These are phyloP conservation scores for Xylaria sp. DNA, from an alignment of 2,329 filamentous ascomycete species.

Conservation along the genomic window DNA sequence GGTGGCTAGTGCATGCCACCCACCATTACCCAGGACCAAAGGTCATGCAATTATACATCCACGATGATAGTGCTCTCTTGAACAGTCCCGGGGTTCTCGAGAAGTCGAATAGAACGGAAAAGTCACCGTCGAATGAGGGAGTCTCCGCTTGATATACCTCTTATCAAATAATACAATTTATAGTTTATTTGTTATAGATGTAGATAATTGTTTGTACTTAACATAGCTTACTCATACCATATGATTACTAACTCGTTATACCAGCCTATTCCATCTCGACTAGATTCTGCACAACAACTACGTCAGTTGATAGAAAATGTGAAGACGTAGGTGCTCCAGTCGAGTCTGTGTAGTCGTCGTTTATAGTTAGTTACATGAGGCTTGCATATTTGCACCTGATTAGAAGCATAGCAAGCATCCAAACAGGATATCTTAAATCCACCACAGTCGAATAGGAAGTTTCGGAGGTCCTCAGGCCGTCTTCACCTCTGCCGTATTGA, in stretches of 20 bases:
- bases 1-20: conserved; percentile 59
- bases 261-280: not conserved
- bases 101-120: conserved; percentile 6
- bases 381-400: not conserved
- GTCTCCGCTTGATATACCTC: not conserved
- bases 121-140: conserved; percentile 8
- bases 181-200: not conserved
- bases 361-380: not conserved
- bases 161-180: not conserved
- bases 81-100: conserved; percentile 28
- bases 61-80: conserved; percentile 42
- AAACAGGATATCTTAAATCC: not conserved
- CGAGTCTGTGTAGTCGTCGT: not conserved
- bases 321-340: not conserved
- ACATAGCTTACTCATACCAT: not conserved
- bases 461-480: conserved; percentile 41
- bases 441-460: conserved; percentile 25
- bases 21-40: conserved; percentile 62
- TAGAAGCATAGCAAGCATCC: not conserved
- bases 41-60: conserved; percentile 58
- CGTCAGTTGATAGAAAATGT: not conserved
- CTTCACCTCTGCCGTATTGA: conserved; percentile 35
- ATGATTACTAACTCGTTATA: not conserved
- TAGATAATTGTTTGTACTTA: not conserved
- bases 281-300: not conserved